Evolutionary conservation across 306 rosid genomes (phyloP).

Genomic region (Heteromeles arbutifolia): DNA sequence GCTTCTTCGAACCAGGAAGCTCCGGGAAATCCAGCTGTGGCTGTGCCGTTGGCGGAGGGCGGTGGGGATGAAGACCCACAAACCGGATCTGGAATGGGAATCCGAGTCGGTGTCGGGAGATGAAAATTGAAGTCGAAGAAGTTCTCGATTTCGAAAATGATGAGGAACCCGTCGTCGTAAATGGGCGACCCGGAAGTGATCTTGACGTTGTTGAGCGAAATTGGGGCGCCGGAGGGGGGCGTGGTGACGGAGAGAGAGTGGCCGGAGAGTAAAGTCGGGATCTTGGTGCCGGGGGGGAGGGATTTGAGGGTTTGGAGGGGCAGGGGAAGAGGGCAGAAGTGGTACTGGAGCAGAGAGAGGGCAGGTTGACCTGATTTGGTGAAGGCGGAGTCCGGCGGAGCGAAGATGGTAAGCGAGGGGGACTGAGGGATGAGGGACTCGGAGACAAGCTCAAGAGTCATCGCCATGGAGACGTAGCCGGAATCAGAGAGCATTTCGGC

Average conservation of each 20-base stretch:
- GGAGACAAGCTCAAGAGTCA: conserved; percentile 57
- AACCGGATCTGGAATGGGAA: not conserved
- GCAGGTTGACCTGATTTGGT: conserved; percentile 63
- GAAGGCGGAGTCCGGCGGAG: conserved; percentile 71
- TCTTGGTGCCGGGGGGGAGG: conserved; percentile 49
- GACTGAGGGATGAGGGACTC: conserved; percentile 34
- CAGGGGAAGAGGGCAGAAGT: conserved; percentile 43
- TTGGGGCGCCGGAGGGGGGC: conserved; percentile 11
- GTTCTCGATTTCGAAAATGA: conserved; percentile 45
- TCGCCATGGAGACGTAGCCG: conserved; percentile 64
- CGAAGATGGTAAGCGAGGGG: conserved; percentile 66
- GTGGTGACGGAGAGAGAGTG: conserved; percentile 47
- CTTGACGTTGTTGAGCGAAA: conserved; percentile 45
- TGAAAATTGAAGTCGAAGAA: conserved; percentile 52
- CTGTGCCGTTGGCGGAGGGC: conserved; percentile 3
- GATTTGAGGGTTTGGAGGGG: conserved; percentile 43
- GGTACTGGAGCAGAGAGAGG: conserved; percentile 62
- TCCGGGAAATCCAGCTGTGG: conserved; percentile 3
- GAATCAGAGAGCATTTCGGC: conserved; percentile 63
- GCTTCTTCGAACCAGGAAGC: conserved; percentile 38
- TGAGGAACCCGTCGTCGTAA: conserved; percentile 51
- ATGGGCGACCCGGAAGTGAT: conserved; percentile 34
- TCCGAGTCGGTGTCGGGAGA: conserved; percentile 3
- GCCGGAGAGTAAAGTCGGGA: conserved; percentile 52
- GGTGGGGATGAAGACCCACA: conserved; percentile 14